A percentile compares a stretch with the other conserved stretches of the same genome.
phyloP scores from a whole-genome alignment of 768 basidiomycete genomes.

The Lyophyllum atratum region DNA sequence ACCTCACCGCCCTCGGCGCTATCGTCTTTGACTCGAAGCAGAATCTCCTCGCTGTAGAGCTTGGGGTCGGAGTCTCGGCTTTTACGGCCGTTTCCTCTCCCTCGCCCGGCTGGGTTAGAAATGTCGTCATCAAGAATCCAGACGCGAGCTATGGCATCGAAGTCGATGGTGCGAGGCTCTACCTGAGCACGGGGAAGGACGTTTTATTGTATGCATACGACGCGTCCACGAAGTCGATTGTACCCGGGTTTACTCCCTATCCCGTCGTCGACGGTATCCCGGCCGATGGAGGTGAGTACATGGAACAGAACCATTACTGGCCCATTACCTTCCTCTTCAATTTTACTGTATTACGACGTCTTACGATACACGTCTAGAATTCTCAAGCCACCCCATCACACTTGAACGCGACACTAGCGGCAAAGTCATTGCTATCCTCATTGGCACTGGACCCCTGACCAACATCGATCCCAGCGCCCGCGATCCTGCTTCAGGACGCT shows the following conservation, averaged over 20 bases:
- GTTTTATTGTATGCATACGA: conserved; percentile 38
- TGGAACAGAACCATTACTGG: neutral
- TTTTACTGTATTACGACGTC: neutral
- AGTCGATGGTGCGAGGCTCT: conserved; percentile 32
- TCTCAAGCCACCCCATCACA: conserved; percentile 43
- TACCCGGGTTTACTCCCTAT: conserved; percentile 11
- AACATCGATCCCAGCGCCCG: conserved; percentile 45
- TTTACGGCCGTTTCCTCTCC: conserved; percentile 25
- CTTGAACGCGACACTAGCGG: conserved; percentile 22
- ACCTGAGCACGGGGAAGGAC: conserved; percentile 38
- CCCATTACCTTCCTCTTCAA: neutral
- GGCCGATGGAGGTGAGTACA: conserved; percentile 37
- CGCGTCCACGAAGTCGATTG: conserved; percentile 27
- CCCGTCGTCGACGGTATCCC: conserved; percentile 33
- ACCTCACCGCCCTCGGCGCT: conserved; percentile 42
- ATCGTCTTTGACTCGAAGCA: conserved; percentile 36
- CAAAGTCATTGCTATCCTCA: conserved; percentile 27
- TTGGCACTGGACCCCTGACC: conserved; percentile 36
- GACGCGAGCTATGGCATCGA: conserved; percentile 44
- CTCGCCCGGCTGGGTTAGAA: conserved; percentile 34
- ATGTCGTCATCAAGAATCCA: conserved; percentile 34
- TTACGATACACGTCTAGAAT: conserved; percentile 23
- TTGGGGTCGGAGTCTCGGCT: conserved; percentile 40
- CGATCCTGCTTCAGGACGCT: conserved; percentile 41
- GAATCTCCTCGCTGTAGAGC: conserved; percentile 44